Evolutionary conservation across 306 rosid genomes (phyloP).

Genomic region (Biancaea sappan): DNA sequence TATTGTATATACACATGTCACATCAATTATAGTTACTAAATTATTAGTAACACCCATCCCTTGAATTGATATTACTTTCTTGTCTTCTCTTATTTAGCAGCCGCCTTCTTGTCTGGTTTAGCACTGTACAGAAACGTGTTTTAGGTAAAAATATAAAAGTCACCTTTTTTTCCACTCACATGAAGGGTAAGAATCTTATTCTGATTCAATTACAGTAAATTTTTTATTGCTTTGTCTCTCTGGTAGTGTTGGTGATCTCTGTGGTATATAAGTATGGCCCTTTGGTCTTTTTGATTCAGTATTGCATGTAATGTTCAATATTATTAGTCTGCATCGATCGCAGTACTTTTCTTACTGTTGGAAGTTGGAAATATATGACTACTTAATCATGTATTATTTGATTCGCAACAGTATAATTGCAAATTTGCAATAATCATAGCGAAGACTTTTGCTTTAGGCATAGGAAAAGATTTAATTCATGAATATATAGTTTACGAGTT

Average conservation of each 20-base stretch:
- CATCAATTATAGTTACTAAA: neutral
- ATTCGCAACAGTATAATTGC: constrained; percentile 35
- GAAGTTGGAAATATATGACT: constrained; percentile 35
- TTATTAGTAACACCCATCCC: neutral
- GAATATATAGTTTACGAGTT: neutral
- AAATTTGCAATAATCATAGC: constrained; percentile 33
- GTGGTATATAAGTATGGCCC: neutral
- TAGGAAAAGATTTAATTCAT: neutral
- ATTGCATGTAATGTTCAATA: constrained; percentile 33
- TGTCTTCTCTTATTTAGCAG: constrained; percentile 38
- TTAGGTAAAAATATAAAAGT: constrained; percentile 31
- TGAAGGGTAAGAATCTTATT: constrained; percentile 10
- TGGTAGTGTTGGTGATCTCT: neutral
- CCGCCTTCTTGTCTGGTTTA: constrained; percentile 53
- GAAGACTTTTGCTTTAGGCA: constrained; percentile 36
- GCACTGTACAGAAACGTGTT: constrained; percentile 42
- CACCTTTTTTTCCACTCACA: constrained; percentile 13
- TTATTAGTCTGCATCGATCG: constrained; percentile 33
- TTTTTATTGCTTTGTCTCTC: constrained; percentile 14
- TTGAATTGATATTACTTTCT: constrained; percentile 6
- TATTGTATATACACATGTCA: neutral
- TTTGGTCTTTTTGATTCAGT: constrained; percentile 1
- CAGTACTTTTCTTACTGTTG: constrained; percentile 42
- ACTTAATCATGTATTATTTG: neutral
- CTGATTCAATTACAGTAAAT: neutral